Percentiles rank a stretch among this genome's conserved stretches.
These are phyloP conservation scores for Podila clonocystis DNA, from an alignment of 192 early-diverging fungal genomes.

Conservation along the genomic window DNA sequence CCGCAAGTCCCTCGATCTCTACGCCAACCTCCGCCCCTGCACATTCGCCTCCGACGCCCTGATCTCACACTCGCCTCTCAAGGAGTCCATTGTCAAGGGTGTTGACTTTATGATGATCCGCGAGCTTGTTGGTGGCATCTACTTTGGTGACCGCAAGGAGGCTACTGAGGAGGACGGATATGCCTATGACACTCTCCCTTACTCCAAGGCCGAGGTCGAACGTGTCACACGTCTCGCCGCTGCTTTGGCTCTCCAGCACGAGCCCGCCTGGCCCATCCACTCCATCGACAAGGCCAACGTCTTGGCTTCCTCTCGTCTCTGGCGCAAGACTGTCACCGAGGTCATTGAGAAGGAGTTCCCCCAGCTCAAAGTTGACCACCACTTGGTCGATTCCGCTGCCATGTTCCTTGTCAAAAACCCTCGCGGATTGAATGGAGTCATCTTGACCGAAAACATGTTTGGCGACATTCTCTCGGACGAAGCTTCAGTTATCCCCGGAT, in stretches of 20 bases:
- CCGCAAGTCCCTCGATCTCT: conserved; percentile 92
- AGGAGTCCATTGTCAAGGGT: conserved; percentile 89
- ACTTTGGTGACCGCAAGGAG: conserved; percentile 95
- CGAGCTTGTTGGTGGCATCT: conserved; percentile 97
- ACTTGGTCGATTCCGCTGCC: conserved; percentile 96
- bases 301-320: conserved; percentile 95
- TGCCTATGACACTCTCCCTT: conserved; percentile 95
- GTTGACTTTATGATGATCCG: conserved; percentile 93
- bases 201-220: conserved; percentile 90
- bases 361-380: conserved; percentile 84
- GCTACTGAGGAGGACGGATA: conserved; percentile 70
- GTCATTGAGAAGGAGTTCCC: conserved; percentile 92
- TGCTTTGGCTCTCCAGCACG: conserved; percentile 77
- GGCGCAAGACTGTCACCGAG: conserved; percentile 94
- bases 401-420: conserved; percentile 98
- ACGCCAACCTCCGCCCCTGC: conserved; percentile 97
- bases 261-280: conserved; percentile 88
- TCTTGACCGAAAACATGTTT: conserved; percentile 99
- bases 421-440: conserved; percentile 89
- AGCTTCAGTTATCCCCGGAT: conserved; percentile 94
- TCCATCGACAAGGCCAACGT: conserved; percentile 99
- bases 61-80: conserved; percentile 87
- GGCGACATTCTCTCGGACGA: conserved; percentile 98
- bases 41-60: conserved; percentile 89
- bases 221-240: conserved; percentile 97